A percentile compares a stretch with the other conserved stretches of the same genome.
These are phyloP conservation scores for Abrus pulchellus DNA, from an alignment of 306 rosid genomes.

Conservation along the genomic window DNA sequence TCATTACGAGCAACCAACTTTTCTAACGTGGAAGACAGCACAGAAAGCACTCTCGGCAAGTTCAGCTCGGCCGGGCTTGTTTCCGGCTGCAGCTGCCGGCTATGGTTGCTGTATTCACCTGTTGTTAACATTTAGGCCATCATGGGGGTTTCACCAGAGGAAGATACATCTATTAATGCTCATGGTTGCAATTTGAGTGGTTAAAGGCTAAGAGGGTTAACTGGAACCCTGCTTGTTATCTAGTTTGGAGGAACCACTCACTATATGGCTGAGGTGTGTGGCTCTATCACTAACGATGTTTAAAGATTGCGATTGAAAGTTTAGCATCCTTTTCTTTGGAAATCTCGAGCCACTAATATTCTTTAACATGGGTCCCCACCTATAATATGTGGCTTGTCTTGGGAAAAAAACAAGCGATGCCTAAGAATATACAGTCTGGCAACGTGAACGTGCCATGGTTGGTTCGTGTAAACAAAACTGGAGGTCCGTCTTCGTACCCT, in stretches of 20 bases:
- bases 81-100: slow-evolving; percentile 64
- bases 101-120: slow-evolving; percentile 52
- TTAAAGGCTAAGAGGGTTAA: slow-evolving; percentile 27
- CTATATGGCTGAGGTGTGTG: slow-evolving; percentile 52
- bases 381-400: slow-evolving; percentile 27
- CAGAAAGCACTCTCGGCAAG: slow-evolving; percentile 73
- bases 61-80: slow-evolving; percentile 57
- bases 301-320: slow-evolving; percentile 38
- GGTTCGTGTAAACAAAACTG: slow-evolving; percentile 37
- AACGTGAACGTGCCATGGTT: slow-evolving; percentile 18
- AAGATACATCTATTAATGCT: slow-evolving; percentile 12
- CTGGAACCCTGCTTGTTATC: slow-evolving; percentile 52
- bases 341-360: slow-evolving; percentile 49
- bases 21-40: slow-evolving; percentile 73
- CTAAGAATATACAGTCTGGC: slow-evolving; percentile 50
- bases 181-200: slow-evolving; percentile 53
- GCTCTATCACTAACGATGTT: slow-evolving; percentile 37
- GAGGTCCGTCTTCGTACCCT: slow-evolving; percentile 28
- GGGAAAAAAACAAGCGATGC: slow-evolving; percentile 23
- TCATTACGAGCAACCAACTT: slow-evolving; percentile 79
- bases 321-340: slow-evolving; percentile 19
- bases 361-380: slow-evolving; percentile 51
- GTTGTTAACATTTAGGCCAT: slow-evolving; percentile 73
- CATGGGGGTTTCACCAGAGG: slow-evolving; percentile 30
- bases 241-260: slow-evolving; percentile 46